Percentiles rank a stretch among this genome's conserved stretches.
phyloP scores from a whole-genome alignment of 805 yeast species.

The Yarrowia sp. region DNA sequence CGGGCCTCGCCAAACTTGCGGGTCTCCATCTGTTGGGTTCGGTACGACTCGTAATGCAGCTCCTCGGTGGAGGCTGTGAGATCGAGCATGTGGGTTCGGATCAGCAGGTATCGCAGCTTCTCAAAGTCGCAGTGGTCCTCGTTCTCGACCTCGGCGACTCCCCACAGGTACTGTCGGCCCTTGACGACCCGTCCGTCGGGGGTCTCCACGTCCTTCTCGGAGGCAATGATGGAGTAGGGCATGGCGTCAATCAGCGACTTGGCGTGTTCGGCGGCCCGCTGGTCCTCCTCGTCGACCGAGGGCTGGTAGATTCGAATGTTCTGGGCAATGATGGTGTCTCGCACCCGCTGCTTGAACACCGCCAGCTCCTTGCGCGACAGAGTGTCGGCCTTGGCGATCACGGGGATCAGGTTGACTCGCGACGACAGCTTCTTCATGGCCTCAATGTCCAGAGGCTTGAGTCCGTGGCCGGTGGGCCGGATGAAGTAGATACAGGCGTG shows the following conservation, averaged over 20 bases:
- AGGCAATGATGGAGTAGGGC: constrained; percentile 78
- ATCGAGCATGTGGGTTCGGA: constrained; percentile 77
- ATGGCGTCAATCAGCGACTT: constrained; percentile 51
- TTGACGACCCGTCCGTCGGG: constrained; percentile 60
- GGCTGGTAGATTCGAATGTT: constrained; percentile 64
- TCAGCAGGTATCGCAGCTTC: constrained; percentile 66
- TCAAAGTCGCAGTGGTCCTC: constrained; percentile 77
- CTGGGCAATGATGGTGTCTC: constrained; percentile 59
- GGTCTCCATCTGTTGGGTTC: constrained; percentile 62
- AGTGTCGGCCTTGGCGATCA: constrained; percentile 81
- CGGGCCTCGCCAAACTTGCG: constrained; percentile 55
- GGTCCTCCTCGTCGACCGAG: constrained; percentile 53
- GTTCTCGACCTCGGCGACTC: constrained; percentile 82
- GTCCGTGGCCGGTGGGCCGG: constrained; percentile 67
- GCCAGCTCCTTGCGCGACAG: constrained; percentile 64
- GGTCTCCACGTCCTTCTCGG: constrained; percentile 59
- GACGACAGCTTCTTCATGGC: constrained; percentile 73
- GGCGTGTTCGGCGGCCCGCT: constrained; percentile 42
- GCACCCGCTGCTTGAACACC: constrained; percentile 61
- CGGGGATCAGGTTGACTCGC: constrained; percentile 82
- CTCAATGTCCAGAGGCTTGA: constrained; percentile 71
- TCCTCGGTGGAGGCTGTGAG: constrained; percentile 76
- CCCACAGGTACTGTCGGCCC: constrained; percentile 87
- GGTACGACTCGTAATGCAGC: constrained; percentile 71
- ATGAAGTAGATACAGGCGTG: constrained; percentile 88